Evolutionary conservation across 2,329 filamentous ascomycete species (phyloP).

Genomic region (Aspergillus sp.): DNA sequence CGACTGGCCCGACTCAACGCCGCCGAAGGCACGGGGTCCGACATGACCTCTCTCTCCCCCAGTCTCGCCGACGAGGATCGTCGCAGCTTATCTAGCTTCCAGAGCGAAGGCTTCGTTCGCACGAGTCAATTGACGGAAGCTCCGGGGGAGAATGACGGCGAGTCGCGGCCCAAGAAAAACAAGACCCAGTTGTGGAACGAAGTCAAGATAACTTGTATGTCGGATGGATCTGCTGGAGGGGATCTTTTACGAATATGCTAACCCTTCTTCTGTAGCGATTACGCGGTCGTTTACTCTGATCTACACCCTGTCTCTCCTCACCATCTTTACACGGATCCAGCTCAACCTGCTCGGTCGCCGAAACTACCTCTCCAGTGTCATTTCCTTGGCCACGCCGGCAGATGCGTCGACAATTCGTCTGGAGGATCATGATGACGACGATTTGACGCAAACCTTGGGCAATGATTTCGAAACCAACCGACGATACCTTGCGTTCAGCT

Average conservation of each 20-base stretch:
- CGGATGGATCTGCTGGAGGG: neutral
- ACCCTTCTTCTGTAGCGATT: conserved; percentile 59
- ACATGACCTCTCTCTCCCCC: conserved; percentile 56
- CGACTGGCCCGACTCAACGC: conserved; percentile 58
- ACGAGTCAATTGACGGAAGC: conserved; percentile 70
- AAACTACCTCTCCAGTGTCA: conserved; percentile 93
- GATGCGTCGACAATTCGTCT: conserved; percentile 76
- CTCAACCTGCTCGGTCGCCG: conserved; percentile 93
- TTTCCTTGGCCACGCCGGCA: conserved; percentile 77
- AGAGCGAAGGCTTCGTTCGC: conserved; percentile 80
- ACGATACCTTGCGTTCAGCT: conserved; percentile 92
- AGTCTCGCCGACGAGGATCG: conserved; percentile 81
- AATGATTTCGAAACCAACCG: conserved; percentile 96
- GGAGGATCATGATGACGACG: conserved; percentile 92
- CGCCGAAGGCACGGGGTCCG: conserved; percentile 57
- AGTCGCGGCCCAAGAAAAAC: conserved; percentile 63
- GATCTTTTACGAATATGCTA: conserved; percentile 4
- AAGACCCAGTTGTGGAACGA: conserved; percentile 98
- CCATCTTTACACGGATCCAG: conserved; percentile 89
- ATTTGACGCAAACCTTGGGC: conserved; percentile 79
- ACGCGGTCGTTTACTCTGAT: conserved; percentile 87
- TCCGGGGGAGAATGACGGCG: conserved; percentile 46
- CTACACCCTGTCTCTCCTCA: conserved; percentile 85
- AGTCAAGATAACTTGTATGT: conserved; percentile 83
- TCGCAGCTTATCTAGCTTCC: conserved; percentile 70